These are phyloP conservation scores for Botrytis deweyae DNA, from an alignment of 2,329 filamentous ascomycete species.

Conservation along the genomic window DNA sequence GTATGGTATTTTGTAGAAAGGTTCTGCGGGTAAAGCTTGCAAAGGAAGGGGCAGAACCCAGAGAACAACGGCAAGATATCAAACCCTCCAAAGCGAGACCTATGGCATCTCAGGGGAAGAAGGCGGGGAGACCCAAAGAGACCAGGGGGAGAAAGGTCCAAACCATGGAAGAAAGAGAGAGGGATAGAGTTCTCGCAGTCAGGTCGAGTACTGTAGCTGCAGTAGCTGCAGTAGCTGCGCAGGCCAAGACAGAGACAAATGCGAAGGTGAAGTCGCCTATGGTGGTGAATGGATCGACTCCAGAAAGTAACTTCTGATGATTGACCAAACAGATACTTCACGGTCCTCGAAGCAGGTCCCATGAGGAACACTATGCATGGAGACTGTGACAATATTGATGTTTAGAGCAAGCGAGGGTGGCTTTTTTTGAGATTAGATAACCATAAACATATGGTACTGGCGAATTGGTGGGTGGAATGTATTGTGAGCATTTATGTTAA, in stretches of 20 bases:
- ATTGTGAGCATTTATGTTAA: not conserved
- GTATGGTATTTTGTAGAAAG: not conserved
- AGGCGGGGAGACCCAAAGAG: not conserved
- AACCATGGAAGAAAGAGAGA: not conserved
- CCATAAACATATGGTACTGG: not conserved
- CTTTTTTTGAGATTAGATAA: not conserved
- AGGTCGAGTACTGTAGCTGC: not conserved
- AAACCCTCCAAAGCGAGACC: not conserved
- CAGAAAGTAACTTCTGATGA: not conserved
- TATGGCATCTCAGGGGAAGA: not conserved
- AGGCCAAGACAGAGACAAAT: not conserved
- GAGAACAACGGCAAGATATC: not conserved
- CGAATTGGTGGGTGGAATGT: not conserved
- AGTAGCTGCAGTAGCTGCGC: not conserved
- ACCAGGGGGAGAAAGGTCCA: too few species aligned
- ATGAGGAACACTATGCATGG: not conserved
- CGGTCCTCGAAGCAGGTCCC: not conserved
- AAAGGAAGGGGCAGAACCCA: slow-evolving; percentile 19
- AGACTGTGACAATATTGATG: not conserved
- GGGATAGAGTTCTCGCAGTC: not conserved
- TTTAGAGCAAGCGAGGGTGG: not conserved
- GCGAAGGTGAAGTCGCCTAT: not conserved
- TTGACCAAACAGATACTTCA: not conserved
- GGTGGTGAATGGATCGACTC: slow-evolving; percentile 19
- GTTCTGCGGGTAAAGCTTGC: slow-evolving; percentile 15